Conservation (phyloP, 2,329 filamentous ascomycete genomes). For the Oidium heveae region DNA sequence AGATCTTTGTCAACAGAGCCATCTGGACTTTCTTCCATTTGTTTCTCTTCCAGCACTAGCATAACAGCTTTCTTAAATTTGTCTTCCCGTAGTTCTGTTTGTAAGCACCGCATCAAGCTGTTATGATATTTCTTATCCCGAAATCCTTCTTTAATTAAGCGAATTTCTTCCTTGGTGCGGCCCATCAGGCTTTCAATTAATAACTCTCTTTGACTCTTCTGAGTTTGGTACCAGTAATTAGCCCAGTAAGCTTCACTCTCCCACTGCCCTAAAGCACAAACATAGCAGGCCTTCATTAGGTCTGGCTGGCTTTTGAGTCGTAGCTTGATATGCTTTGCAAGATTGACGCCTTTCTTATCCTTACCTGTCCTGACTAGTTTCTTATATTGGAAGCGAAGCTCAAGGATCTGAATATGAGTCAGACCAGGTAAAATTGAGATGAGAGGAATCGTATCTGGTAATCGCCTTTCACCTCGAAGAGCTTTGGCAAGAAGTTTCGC, state of each 20-base stretch:
- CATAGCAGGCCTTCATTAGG: slow-evolving; percentile 79
- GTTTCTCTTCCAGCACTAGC: slow-evolving; percentile 53
- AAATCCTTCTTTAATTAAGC: slow-evolving; percentile 67
- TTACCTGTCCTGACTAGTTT: slow-evolving; percentile 55
- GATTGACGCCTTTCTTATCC: slow-evolving; percentile 53
- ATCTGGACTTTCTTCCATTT: slow-evolving; percentile 44
- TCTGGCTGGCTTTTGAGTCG: slow-evolving; percentile 48
- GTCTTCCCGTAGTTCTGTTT: slow-evolving; percentile 76
- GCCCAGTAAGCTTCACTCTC: slow-evolving; percentile 94
- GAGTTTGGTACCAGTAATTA: slow-evolving; percentile 89
- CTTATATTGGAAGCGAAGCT: slow-evolving; percentile 77
- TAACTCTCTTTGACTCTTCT: slow-evolving; percentile 61
- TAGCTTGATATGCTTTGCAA: slow-evolving; percentile 62
- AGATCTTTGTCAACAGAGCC: slow-evolving; percentile 14
- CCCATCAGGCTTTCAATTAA: slow-evolving; percentile 89
- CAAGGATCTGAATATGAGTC: slow-evolving; percentile 67
- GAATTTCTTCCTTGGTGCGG: slow-evolving; percentile 65
- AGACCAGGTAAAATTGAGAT: slow-evolving; percentile 67
- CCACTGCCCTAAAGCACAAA: slow-evolving; percentile 70
- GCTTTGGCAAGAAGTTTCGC: slow-evolving; percentile 53
- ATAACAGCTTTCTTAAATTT: slow-evolving; percentile 84
- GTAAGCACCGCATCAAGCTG: slow-evolving; percentile 62
- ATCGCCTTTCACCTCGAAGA: slow-evolving; percentile 28
- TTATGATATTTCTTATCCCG: slow-evolving; percentile 79
- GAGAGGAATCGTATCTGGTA: slow-evolving; percentile 43